Conservation (phyloP, 305 asterid species). For the Salvia sclarea region DNA sequence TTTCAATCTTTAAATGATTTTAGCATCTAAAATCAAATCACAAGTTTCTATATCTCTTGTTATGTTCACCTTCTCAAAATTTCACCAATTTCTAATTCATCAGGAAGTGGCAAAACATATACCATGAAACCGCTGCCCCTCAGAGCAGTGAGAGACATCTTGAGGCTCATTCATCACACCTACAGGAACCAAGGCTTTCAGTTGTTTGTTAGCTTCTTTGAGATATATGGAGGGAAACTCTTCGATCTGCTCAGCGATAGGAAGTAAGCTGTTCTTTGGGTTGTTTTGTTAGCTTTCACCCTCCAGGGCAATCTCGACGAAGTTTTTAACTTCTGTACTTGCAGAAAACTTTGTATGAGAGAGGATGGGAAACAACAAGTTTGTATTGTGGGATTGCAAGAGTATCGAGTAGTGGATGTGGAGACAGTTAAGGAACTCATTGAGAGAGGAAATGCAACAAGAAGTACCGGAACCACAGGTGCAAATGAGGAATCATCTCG, state of each 20-base stretch:
- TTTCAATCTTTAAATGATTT: background rate
- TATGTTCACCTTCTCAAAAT: conserved; percentile 8
- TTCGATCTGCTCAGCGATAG: conserved; percentile 90
- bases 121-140: conserved; percentile 98
- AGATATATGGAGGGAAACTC: conserved; percentile 97
- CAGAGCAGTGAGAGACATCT: conserved; percentile 85
- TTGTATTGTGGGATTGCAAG: conserved; percentile 97
- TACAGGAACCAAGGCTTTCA: conserved; percentile 95
- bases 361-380: conserved; percentile 99
- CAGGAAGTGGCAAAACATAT: conserved; percentile 98
- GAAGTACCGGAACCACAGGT: conserved; percentile 98
- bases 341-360: conserved; percentile 98
- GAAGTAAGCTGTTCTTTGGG: conserved; percentile 56
- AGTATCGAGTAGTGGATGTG: conserved; percentile 87
- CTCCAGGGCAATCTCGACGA: background rate
- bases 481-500: conserved; percentile 98
- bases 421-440: conserved; percentile 91
- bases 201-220: conserved; percentile 91
- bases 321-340: conserved; percentile 21
- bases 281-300: conserved; percentile 21
- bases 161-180: conserved; percentile 93
- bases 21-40: background rate
- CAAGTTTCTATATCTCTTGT: background rate
- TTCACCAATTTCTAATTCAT: conserved; percentile 18
- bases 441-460: conserved; percentile 87